Evolutionary conservation across 495 filamentous ascomycete genomes (phyloP), one percentile per base, ranked within the genome.

Genomic region (Tetracladium setigerum): DNA sequence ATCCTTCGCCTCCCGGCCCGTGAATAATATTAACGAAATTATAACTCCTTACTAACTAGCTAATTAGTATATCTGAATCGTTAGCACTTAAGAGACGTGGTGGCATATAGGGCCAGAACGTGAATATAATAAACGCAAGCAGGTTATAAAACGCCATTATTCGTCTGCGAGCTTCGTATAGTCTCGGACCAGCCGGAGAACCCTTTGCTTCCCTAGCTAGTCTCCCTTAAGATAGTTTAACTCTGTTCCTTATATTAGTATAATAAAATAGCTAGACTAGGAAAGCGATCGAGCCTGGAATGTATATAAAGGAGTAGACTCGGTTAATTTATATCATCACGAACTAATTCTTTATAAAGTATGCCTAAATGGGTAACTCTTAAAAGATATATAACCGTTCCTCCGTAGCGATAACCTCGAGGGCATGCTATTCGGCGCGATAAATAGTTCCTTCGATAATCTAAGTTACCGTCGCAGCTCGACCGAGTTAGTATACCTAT

Each of bases 221-320:
- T 38, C 67, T 68, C 31, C 64, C 67, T 0, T 55, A 69, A 17
- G 58, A 46, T 32, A 70, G 19, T 18, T 39, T 24, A 12, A 48
- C 8, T 13, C 46, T 57, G 50, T 67, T 74, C 53, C 54, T 67
- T 19, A 73, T 72, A 39, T 73, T 81, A 5, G 80, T 84, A 53
- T 77, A 78, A 61, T 84, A 81, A 60, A 78, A 85, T 5, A 86
- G 69, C 60, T 74, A 78, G 47, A 82, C 75, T 18, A 85, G 68
- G 58, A 82, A 86, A 10, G 75, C 71, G 41, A 87, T 87, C 3
- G 85, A 87, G 12, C 83, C 84, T 0, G 84, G 86, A 47, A 90
- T 89, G 61, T 89, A 84, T 53, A 90, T 86, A 54, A 87, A 87
- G 1, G 82, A 86, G 59, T 89, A 89, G 12, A 77, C 74, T 58